These are phyloP conservation scores for Chlorophyllum brunneum DNA, from an alignment of 768 basidiomycete genomes.

Conservation along the genomic window DNA sequence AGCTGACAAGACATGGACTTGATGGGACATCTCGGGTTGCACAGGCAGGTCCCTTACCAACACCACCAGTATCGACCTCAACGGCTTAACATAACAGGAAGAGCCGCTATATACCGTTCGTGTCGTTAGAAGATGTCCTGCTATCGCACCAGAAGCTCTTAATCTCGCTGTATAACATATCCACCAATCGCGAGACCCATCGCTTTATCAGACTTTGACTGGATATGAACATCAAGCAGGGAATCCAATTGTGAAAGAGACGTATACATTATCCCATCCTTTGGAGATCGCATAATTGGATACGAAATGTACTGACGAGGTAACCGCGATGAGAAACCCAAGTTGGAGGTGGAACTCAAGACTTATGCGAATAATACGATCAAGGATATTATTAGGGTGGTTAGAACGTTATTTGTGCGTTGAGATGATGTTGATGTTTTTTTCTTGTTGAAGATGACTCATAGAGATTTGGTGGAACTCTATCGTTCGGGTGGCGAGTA, in stretches of 20 bases:
- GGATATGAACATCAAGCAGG: slow-evolving; percentile 50
- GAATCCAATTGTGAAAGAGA: slow-evolving; percentile 21
- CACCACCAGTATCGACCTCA: too few species aligned
- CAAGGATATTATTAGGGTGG: slow-evolving; percentile 95
- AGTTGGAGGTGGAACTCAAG: slow-evolving; percentile 91
- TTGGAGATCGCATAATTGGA: slow-evolving; percentile 53
- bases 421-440: neutral
- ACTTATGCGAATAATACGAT: slow-evolving; percentile 96
- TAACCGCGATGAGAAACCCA: slow-evolving; percentile 59
- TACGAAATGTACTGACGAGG: slow-evolving; percentile 71
- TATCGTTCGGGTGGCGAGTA: slow-evolving; percentile 73
- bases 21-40: slow-evolving; percentile 75
- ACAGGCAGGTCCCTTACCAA: slow-evolving; percentile 42
- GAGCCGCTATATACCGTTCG: slow-evolving; percentile 72
- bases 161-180: slow-evolving; percentile 63
- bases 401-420: slow-evolving; percentile 11
- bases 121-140: slow-evolving; percentile 60
- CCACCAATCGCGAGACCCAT: slow-evolving; percentile 64
- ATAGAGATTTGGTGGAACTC: slow-evolving; percentile 83
- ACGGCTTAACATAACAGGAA: too few species aligned
- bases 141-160: slow-evolving; percentile 70
- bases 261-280: slow-evolving; percentile 36
- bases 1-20: slow-evolving; percentile 55
- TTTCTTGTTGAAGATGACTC: slow-evolving; percentile 65
- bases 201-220: slow-evolving; percentile 46